These are phyloP conservation scores for Garcia nutans DNA, from an alignment of 345 rosid genomes.

Conservation along the genomic window DNA sequence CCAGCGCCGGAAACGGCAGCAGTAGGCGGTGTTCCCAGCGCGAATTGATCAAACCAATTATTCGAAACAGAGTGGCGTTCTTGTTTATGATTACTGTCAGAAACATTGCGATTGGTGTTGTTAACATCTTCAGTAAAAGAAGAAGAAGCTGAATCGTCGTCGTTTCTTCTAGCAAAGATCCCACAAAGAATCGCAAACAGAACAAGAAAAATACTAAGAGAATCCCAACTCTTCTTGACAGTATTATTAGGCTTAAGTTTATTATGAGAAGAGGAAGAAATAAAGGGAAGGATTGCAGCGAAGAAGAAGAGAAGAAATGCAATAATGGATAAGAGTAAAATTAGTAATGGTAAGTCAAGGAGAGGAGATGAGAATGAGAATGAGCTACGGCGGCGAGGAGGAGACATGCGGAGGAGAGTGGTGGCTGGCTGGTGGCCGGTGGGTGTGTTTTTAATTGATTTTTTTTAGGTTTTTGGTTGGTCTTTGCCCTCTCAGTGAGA, in stretches of 20 bases:
- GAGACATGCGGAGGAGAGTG: slow-evolving; percentile 21
- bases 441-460: slow-evolving; percentile 36
- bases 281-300: slow-evolving; percentile 43
- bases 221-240: slow-evolving; percentile 67
- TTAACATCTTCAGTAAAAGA: not conserved
- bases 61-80: slow-evolving; percentile 10
- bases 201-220: slow-evolving; percentile 56
- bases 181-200: slow-evolving; percentile 74
- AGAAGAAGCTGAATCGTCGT: slow-evolving; percentile 36
- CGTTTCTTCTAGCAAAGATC: slow-evolving; percentile 54
- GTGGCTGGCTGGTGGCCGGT: slow-evolving; percentile 28
- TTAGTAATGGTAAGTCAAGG: slow-evolving; percentile 44
- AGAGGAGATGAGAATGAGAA: slow-evolving; percentile 29
- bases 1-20: slow-evolving; percentile 1
- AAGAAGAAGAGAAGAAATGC: slow-evolving; percentile 45
- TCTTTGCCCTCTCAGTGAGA: not conserved
- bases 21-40: slow-evolving; percentile 27
- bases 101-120: not conserved
- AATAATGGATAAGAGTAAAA: slow-evolving; percentile 47
- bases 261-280: slow-evolving; percentile 42
- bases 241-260: slow-evolving; percentile 32
- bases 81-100: not conserved
- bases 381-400: slow-evolving; percentile 43
- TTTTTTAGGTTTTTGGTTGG: not conserved
- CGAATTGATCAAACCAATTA: slow-evolving; percentile 49